Conservation (phyloP, 371 early-diverging fungal genomes). For the Entomophthora muscae region DNA sequence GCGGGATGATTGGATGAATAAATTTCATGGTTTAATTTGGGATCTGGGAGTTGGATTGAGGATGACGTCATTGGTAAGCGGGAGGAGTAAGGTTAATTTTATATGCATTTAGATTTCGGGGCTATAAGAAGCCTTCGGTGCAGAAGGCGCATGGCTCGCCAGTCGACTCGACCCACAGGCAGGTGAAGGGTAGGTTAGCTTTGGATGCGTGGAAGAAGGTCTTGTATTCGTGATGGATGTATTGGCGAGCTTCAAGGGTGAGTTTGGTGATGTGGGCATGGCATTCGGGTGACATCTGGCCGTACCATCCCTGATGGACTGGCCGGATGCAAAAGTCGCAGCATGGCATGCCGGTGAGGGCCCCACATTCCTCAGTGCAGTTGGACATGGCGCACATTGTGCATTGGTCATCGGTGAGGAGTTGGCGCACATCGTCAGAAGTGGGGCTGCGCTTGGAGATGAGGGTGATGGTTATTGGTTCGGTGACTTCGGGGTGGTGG, state of each 20-base stretch:
- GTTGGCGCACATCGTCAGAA: neutral
- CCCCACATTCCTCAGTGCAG: neutral
- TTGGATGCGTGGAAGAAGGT: neutral
- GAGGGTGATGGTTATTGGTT: neutral
- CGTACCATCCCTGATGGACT: neutral
- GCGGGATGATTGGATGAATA: no score
- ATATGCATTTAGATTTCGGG: no score
- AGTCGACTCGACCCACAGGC: constrained; percentile 6
- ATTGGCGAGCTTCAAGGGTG: neutral
- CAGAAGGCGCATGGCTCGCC: constrained; percentile 3
- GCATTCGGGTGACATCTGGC: neutral
- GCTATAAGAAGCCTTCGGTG: constrained; percentile 6
- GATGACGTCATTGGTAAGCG: no score
- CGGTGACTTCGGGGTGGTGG: neutral
- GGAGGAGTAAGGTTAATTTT: no score
- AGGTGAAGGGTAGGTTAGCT: neutral
- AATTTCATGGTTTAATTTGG: no score
- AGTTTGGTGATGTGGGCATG: neutral
- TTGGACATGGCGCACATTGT: neutral
- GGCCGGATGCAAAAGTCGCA: neutral
- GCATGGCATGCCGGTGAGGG: neutral
- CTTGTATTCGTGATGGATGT: neutral
- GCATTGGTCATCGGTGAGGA: neutral
- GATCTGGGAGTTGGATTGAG: no score
- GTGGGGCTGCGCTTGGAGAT: neutral